Base-by-base conservation (phyloP, 2,329 filamentous ascomycete genomes). In the Diaporthe caulivora region DNA sequence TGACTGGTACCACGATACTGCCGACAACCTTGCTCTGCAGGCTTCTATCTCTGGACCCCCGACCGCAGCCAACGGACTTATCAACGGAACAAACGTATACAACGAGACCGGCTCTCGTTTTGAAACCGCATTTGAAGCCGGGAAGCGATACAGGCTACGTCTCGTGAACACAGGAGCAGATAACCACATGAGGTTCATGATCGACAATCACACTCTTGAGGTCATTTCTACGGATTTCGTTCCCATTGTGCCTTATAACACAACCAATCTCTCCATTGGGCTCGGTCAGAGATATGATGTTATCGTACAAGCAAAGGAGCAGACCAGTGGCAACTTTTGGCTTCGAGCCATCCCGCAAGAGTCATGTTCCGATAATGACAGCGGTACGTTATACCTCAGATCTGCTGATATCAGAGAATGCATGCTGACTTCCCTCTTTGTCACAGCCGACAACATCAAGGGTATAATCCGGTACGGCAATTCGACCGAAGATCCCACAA, bases 1-100 rank as follows among this genome's bases (percentile, higher is more conserved):
- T 13, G 91, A 92, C 77, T 92, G 89, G 88, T 85, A 85, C 74
- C 87, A 89, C 71, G 74, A 75, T 11, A 85, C 84, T 1, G 82
- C 83, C 2, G 83, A 85, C 54, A 77, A 84, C 70, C 76, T 86
- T 1, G 83, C 80, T 44, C 42, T 71, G 1, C 13, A 57, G 3
- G 81, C 82, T 7, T 72, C 81, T 69, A 74, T 73, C 2, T 64
- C 13, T 17, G 81, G 80, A 0, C 83, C 85, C 1, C 84, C 84
- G 0, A 76, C 75, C 2, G 29, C 71, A 0, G 82, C 87, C 21
- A 90, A 83, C 80, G 83, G 84, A 0, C 82, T 86, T 10, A 84
- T 86, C 73, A 86, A 86, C 75, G 84, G 84, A 11, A 85, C 82
- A 1, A 84, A 84, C 54, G 79, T 83, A 9, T 86, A 79, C 70